phyloP scores from a whole-genome alignment of 805 yeast genomes.

The Starmerella tilneyi region DNA sequence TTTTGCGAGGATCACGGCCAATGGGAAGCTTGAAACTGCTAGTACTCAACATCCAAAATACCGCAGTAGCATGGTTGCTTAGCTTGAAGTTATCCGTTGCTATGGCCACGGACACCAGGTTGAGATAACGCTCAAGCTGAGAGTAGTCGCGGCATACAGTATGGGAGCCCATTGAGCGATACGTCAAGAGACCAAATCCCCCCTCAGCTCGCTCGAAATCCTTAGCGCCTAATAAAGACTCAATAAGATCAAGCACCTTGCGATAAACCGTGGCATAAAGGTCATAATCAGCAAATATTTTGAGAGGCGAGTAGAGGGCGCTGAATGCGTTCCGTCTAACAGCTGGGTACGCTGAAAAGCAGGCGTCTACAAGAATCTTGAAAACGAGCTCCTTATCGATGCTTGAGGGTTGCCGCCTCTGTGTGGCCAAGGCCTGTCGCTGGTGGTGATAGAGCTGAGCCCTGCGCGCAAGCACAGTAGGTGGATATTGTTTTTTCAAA shows the following conservation, averaged over 20 bases:
- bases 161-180: slow-evolving; percentile 40
- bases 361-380: slow-evolving; percentile 52
- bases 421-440: slow-evolving; percentile 57
- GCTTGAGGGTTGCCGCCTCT: slow-evolving; percentile 48
- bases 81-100: slow-evolving; percentile 12
- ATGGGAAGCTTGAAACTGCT: slow-evolving; percentile 38
- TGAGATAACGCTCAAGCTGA: neutral
- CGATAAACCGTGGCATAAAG: slow-evolving; percentile 48
- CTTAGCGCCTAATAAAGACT: slow-evolving; percentile 39
- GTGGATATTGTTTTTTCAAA: slow-evolving; percentile 58
- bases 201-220: slow-evolving; percentile 53
- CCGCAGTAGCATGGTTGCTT: slow-evolving; percentile 8
- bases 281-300: slow-evolving; percentile 32
- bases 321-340: slow-evolving; percentile 62
- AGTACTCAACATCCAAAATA: slow-evolving; percentile 4
- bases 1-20: neutral
- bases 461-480: slow-evolving; percentile 66
- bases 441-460: slow-evolving; percentile 64
- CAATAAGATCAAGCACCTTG: slow-evolving; percentile 40
- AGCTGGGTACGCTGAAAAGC: slow-evolving; percentile 56
- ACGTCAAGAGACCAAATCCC: slow-evolving; percentile 47
- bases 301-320: slow-evolving; percentile 57
- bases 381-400: slow-evolving; percentile 37
- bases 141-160: slow-evolving; percentile 13
- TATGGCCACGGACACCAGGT: slow-evolving; percentile 10